Percentiles rank a stretch among this genome's conserved stretches.
Conservation (phyloP, 2,329 filamentous ascomycete genomes). For the Cryphonectria japonica region DNA sequence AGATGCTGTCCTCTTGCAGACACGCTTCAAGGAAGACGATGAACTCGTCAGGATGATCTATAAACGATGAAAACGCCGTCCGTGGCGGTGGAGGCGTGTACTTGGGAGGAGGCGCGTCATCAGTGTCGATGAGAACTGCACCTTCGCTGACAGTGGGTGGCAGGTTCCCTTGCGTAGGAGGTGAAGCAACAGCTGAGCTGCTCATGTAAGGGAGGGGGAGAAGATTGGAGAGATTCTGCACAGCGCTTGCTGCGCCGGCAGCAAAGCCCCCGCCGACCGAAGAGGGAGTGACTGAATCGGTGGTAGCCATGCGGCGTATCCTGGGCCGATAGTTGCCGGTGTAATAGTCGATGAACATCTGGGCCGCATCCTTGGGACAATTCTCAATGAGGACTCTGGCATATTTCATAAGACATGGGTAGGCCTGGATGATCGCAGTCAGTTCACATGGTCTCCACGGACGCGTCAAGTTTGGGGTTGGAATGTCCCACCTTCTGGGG, state of each 20-base stretch:
- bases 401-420: conserved; percentile 91
- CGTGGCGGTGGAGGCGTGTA: conserved; percentile 84
- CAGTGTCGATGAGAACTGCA: conserved; percentile 53
- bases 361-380: conserved; percentile 79
- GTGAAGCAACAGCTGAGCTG: conserved; percentile 58
- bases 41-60: conserved; percentile 91
- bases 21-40: conserved; percentile 91
- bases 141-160: conserved; percentile 58
- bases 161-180: conserved; percentile 53
- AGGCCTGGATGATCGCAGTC: conserved; percentile 60
- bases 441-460: conserved; percentile 32
- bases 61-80: conserved; percentile 93
- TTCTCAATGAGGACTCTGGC: conserved; percentile 88
- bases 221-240: conserved; percentile 83
- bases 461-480: neutral
- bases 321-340: conserved; percentile 80
- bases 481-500: conserved; percentile 67
- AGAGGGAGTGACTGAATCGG: conserved; percentile 41
- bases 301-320: conserved; percentile 54
- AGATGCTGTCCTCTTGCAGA: conserved; percentile 71
- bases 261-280: conserved; percentile 49
- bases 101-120: conserved; percentile 51
- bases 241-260: conserved; percentile 70
- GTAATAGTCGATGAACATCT: conserved; percentile 93
- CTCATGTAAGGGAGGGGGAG: conserved; percentile 87